Evolutionary conservation across 129 eudicot species (phyloP).

Genomic region (Apium graveolens): DNA sequence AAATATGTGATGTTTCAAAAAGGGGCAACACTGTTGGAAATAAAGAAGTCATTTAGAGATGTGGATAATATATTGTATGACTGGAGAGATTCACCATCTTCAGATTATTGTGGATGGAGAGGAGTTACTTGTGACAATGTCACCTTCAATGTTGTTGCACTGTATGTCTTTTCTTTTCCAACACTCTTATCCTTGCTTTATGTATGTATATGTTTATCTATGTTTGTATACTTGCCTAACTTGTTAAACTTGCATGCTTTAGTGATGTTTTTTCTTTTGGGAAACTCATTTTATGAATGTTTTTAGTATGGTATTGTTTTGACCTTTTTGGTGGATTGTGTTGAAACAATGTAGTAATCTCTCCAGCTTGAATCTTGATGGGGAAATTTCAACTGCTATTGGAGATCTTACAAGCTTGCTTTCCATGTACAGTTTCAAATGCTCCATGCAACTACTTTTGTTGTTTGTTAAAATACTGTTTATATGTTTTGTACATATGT

Average conservation of each 20-base stretch:
- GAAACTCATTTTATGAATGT: neutral
- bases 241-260: neutral
- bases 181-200: neutral
- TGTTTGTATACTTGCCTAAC: neutral
- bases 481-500: neutral
- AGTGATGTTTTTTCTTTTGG: neutral
- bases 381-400: constrained; percentile 88
- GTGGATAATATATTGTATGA: constrained; percentile 96
- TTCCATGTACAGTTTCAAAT: constrained; percentile 52
- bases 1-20: constrained; percentile 2
- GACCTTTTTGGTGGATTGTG: constrained; percentile 7
- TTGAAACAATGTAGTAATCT: constrained; percentile 49
- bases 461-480: neutral
- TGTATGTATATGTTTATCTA: neutral
- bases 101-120: constrained; percentile 92
- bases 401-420: constrained; percentile 71
- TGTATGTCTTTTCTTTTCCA: constrained; percentile 41
- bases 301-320: neutral
- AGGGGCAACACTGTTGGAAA: constrained; percentile 80
- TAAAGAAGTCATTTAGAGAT: constrained; percentile 95
- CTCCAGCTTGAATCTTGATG: constrained; percentile 91
- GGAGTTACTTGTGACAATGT: constrained; percentile 94
- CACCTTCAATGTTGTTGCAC: constrained; percentile 91
- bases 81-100: constrained; percentile 83
- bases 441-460: neutral